Evolutionary conservation across 2,329 filamentous ascomycete genomes (phyloP).

Genomic region (Exophiala bonariae): DNA sequence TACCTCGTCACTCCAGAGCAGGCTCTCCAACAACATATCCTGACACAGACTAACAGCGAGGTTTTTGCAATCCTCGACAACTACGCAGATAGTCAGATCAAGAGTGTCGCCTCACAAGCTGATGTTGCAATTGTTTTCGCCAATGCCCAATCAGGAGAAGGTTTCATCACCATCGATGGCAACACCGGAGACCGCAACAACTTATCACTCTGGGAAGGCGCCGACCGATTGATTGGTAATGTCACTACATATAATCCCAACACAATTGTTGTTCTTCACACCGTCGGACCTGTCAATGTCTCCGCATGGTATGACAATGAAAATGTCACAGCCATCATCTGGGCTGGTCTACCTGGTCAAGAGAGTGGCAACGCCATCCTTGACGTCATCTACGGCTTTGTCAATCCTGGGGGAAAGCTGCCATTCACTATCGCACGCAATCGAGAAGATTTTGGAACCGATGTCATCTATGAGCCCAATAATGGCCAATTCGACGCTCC

Average conservation of each 20-base stretch:
- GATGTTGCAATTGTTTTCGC: slow-evolving; percentile 76
- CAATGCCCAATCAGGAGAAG: slow-evolving; percentile 84
- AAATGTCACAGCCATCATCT: slow-evolving; percentile 74
- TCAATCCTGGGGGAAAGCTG: slow-evolving; percentile 63
- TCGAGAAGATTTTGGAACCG: slow-evolving; percentile 55
- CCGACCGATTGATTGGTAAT: slow-evolving; percentile 77
- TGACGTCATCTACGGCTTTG: slow-evolving; percentile 69
- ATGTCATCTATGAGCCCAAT: slow-evolving; percentile 59
- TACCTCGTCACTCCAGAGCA: slow-evolving; percentile 64
- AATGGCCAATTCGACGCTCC: slow-evolving; percentile 54
- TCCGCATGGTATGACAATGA: slow-evolving; percentile 61
- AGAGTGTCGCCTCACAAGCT: slow-evolving; percentile 52
- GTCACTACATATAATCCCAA: slow-evolving; percentile 78
- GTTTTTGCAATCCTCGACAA: slow-evolving; percentile 62
- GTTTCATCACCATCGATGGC: slow-evolving; percentile 77
- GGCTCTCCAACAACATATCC: slow-evolving; percentile 65
- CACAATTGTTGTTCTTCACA: slow-evolving; percentile 90
- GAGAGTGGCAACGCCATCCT: slow-evolving; percentile 74
- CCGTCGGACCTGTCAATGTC: slow-evolving; percentile 75
- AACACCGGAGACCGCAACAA: slow-evolving; percentile 91
- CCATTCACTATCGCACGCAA: slow-evolving; percentile 61
- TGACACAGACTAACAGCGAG: slow-evolving; percentile 63
- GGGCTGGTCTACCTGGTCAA: slow-evolving; percentile 73
- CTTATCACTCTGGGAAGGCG: slow-evolving; percentile 82
- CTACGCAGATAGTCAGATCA: slow-evolving; percentile 54